These are phyloP conservation scores for Colletotrichum horii DNA, from an alignment of 2,329 filamentous ascomycete species.

Conservation along the genomic window DNA sequence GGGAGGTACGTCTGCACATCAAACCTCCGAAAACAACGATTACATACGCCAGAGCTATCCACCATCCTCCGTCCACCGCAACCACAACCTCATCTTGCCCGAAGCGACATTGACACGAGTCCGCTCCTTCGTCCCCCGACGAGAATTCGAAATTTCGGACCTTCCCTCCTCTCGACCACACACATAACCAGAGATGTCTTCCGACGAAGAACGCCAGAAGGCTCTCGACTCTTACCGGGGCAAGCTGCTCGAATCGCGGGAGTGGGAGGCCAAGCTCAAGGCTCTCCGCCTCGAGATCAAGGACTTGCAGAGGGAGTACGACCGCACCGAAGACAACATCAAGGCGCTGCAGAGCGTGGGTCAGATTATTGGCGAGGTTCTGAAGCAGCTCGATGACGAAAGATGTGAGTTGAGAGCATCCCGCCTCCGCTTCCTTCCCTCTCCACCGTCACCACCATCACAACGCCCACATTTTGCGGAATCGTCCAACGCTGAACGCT, in stretches of 20 bases:
- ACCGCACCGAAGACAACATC: conserved; percentile 98
- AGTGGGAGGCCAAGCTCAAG: conserved; percentile 99
- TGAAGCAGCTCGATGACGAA: conserved; percentile 99
- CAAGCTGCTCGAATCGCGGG: conserved; percentile 90
- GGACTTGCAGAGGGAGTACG: conserved; percentile 90
- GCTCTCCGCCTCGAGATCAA: conserved; percentile 94
- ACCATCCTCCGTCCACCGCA: not conserved
- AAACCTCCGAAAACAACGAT: conserved; percentile 22
- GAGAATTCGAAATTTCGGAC: not conserved
- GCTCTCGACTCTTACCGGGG: conserved; percentile 80
- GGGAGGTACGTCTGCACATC: conserved; percentile 19
- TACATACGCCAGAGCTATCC: conserved; percentile 16
- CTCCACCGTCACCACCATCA: not conserved
- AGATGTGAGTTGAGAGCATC: conserved; percentile 71
- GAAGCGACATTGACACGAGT: not conserved
- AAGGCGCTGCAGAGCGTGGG: conserved; percentile 98
- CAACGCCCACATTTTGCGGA: not conserved
- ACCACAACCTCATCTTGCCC: not conserved
- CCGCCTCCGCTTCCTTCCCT: not conserved
- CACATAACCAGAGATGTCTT: conserved; percentile 44
- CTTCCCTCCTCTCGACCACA: not conserved
- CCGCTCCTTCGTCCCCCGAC: not conserved
- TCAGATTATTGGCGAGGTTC: conserved; percentile 97
- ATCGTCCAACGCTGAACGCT: not conserved
- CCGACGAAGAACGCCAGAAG: conserved; percentile 67